A percentile compares a stretch with the other conserved stretches of the same genome.
Conservation (phyloP, 257 asterid genomes). For the Anisodus tanguticus region DNA sequence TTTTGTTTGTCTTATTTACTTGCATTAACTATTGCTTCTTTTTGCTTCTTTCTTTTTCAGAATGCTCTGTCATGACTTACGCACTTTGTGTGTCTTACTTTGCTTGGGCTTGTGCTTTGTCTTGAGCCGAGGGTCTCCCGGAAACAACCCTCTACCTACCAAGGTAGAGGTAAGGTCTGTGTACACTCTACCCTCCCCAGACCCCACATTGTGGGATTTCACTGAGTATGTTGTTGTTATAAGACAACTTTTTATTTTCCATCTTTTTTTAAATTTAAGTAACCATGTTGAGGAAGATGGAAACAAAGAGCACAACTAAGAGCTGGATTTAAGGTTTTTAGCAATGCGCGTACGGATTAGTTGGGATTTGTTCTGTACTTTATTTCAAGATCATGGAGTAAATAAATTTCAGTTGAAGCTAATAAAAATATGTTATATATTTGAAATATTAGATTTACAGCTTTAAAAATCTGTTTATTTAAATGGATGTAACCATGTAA, state of each 20-base stretch:
- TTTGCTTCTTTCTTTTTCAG: too few relatives aligned
- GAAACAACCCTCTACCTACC: too few relatives aligned
- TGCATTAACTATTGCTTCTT: too few relatives aligned
- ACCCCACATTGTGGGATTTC: too few relatives aligned
- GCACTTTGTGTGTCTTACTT: too few relatives aligned
- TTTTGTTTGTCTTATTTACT: too few relatives aligned
- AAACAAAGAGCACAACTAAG: slow-evolving; percentile 16
- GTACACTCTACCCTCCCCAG: too few relatives aligned
- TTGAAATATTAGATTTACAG: slow-evolving; percentile 21
- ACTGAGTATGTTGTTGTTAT: too few relatives aligned
- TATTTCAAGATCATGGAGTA: slow-evolving; percentile 38
- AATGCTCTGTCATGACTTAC: too few relatives aligned
- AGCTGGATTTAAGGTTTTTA: background rate
- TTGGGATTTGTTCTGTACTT: slow-evolving; percentile 52
- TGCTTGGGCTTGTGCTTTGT: too few relatives aligned
- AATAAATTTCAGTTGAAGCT: slow-evolving; percentile 40
- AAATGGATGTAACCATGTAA: background rate
- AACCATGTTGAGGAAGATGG: slow-evolving; percentile 25
- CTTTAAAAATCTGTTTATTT: background rate
- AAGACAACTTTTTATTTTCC: background rate
- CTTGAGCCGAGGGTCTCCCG: too few relatives aligned
- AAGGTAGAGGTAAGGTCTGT: too few relatives aligned
- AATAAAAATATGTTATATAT: slow-evolving; percentile 12
- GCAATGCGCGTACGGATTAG: slow-evolving; percentile 42
- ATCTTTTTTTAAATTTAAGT: background rate